Evolutionary conservation across 805 yeast genomes (phyloP).

Genomic region (Candida maltosa): DNA sequence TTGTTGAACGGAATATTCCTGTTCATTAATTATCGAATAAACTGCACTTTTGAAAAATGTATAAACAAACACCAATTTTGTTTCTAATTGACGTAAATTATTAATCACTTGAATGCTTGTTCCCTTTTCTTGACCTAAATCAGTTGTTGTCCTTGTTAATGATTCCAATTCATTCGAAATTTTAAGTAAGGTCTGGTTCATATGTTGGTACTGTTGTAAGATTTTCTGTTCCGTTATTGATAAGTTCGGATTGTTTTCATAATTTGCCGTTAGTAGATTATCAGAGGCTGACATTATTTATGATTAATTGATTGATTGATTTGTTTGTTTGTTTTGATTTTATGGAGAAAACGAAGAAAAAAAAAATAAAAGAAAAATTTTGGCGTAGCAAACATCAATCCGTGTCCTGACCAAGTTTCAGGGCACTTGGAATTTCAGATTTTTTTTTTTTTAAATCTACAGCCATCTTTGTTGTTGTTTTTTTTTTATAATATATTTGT

Average conservation of each 20-base stretch:
- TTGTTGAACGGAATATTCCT: slow-evolving; percentile 30
- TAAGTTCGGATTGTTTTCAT: not conserved
- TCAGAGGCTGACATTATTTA: too few relatives aligned
- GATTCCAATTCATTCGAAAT: slow-evolving; percentile 4
- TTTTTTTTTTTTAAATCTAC: too few relatives aligned
- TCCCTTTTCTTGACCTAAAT: not conserved
- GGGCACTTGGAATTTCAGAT: too few relatives aligned
- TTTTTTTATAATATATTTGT: too few relatives aligned
- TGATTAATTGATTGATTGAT: too few relatives aligned
- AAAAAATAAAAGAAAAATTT: too few relatives aligned
- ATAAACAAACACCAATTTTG: slow-evolving; percentile 60
- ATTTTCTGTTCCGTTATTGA: slow-evolving; percentile 1
- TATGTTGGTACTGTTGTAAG: slow-evolving; percentile 4
- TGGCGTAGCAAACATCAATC: too few relatives aligned
- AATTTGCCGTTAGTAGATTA: too few relatives aligned
- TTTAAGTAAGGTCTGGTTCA: slow-evolving; percentile 3
- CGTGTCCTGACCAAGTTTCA: too few relatives aligned
- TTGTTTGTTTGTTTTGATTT: too few relatives aligned
- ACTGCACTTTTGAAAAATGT: slow-evolving; percentile 70
- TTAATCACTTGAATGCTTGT: slow-evolving; percentile 25
- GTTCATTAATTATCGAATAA: slow-evolving; percentile 50
- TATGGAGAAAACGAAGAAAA: too few relatives aligned
- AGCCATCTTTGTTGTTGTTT: too few relatives aligned
- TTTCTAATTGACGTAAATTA: slow-evolving; percentile 57
- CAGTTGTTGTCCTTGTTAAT: not conserved